Base-by-base conservation (phyloP, 192 early-diverging fungal species). In the Coemansia sp. region DNA sequence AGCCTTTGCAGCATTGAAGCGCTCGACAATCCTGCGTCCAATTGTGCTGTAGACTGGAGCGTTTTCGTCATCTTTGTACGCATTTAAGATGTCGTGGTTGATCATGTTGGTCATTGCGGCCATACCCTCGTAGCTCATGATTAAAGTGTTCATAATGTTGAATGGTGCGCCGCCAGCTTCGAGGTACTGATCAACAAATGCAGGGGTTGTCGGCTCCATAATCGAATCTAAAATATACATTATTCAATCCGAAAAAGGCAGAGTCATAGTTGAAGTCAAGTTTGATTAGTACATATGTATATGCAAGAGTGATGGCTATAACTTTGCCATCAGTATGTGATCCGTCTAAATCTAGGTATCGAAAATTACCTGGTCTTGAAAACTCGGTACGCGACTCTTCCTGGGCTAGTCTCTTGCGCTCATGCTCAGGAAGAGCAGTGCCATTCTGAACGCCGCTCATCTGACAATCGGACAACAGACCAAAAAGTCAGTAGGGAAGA, bases 1-100 rank as follows among this genome's bases (percentile, higher is more conserved):
- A 9, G 82, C 82, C 14, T 62, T 56, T 25, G 69, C 62, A 21
- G 84, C 67, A 52, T 89, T 83, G 55, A 89, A 89, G 14, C 68
- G 67, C 15, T 86, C 82, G 53, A 85, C 70, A 11, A 89, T 81
- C 49, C 75, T 71, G 53, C 74, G 68, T 30, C 81, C 82, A 27
- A 87, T 58, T 0, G 82, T 71, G 13, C 84, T 80, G 15, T 54
- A 27, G 9, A 72, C 44, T 9, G 66, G 62, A 9, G 61, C 11
- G 11, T 55, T 55, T 15, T 41, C 48, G 39, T 18, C 56, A 11
- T 17, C 25, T 15, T 41, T 57, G 38, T 46, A 66, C 10, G 55
- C 62, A 42, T 22, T 17, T 23, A 27, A 10, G 30, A 69, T 53
- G 19, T 79, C 70, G 13, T 17, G 40, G 22, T 42, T 42, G 15